A percentile compares a stretch with the other conserved stretches of the same genome.
These are phyloP conservation scores for Podospora fimiseda DNA, from an alignment of 495 filamentous ascomycete genomes.

Conservation along the genomic window DNA sequence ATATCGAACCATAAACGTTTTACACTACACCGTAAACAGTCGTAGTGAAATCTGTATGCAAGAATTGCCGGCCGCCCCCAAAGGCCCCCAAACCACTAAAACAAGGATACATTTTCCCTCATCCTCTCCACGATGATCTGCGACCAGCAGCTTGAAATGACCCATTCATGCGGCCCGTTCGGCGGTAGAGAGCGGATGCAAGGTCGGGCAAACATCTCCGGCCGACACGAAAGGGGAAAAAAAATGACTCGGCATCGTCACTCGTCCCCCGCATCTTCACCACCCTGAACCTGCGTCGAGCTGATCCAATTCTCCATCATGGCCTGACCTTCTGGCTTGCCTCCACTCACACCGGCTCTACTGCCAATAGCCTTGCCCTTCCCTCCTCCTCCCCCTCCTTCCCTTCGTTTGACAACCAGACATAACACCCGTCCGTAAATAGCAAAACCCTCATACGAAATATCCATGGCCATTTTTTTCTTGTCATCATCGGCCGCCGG, in stretches of 20 bases:
- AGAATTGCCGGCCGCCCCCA: too few relatives aligned
- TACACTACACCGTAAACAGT: too few relatives aligned
- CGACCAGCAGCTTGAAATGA: too few relatives aligned
- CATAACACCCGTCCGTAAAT: conserved; percentile 91
- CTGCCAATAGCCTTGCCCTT: conserved; percentile 21
- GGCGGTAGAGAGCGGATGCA: background rate
- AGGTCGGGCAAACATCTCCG: background rate
- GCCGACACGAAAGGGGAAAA: background rate
- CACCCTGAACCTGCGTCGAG: conserved; percentile 55
- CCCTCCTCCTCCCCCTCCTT: conserved; percentile 26
- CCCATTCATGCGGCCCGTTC: background rate
- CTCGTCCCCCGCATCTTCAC: conserved; percentile 26
- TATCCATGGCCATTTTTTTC: conserved; percentile 80
- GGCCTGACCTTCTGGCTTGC: conserved; percentile 52
- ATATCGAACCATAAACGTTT: background rate
- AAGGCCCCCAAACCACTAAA: background rate
- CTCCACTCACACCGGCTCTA: conserved; percentile 22
- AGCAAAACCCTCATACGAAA: conserved; percentile 87
- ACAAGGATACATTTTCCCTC: too few relatives aligned
- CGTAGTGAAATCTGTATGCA: too few relatives aligned
- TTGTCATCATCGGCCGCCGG: conserved; percentile 50
- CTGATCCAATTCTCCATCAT: conserved; percentile 94
- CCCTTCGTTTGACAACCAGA: conserved; percentile 67
- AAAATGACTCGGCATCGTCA: background rate
- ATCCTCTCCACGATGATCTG: too few relatives aligned